Conservation (phyloP, 2,329 filamentous ascomycete genomes). For the Penicillium sp. region DNA sequence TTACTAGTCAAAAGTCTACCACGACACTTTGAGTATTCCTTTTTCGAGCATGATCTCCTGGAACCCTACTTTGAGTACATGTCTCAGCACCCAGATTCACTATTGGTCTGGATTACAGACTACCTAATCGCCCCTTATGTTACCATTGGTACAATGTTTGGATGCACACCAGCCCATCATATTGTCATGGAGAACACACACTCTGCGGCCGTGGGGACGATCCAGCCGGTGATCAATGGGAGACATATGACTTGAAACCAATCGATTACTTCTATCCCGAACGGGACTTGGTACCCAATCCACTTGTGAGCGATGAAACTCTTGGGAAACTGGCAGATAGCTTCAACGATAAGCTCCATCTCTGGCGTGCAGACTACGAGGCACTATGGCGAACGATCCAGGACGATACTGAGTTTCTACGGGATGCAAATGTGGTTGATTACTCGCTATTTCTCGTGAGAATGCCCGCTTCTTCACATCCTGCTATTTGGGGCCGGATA, state of each 20-base stretch:
- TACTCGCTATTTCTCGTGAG: constrained; percentile 73
- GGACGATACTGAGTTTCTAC: constrained; percentile 63
- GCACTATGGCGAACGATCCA: constrained; percentile 57
- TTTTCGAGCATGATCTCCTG: constrained; percentile 67
- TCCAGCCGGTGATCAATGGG: constrained; percentile 55
- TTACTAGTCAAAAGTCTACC: constrained; percentile 72
- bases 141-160: constrained; percentile 60
- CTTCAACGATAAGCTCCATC: constrained; percentile 64
- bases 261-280: constrained; percentile 74
- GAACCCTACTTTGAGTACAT: constrained; percentile 65
- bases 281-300: constrained; percentile 65
- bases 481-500: constrained; percentile 32
- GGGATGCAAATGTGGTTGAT: constrained; percentile 65
- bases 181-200: constrained; percentile 75
- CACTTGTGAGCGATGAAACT: constrained; percentile 62
- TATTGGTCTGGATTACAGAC: constrained; percentile 71
- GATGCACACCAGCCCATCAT: constrained; percentile 66
- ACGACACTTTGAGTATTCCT: constrained; percentile 66
- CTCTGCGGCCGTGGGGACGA: constrained; percentile 59
- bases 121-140: constrained; percentile 58
- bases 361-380: constrained; percentile 56
- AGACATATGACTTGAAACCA: constrained; percentile 73
- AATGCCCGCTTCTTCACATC: constrained; percentile 44
- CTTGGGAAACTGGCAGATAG: constrained; percentile 66
- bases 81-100: constrained; percentile 56